Evolutionary conservation across 1,284 basidiomycete species (phyloP), one percentile per base, ranked within the genome.

Genomic region (Sanghuangporus sanghuang): DNA sequence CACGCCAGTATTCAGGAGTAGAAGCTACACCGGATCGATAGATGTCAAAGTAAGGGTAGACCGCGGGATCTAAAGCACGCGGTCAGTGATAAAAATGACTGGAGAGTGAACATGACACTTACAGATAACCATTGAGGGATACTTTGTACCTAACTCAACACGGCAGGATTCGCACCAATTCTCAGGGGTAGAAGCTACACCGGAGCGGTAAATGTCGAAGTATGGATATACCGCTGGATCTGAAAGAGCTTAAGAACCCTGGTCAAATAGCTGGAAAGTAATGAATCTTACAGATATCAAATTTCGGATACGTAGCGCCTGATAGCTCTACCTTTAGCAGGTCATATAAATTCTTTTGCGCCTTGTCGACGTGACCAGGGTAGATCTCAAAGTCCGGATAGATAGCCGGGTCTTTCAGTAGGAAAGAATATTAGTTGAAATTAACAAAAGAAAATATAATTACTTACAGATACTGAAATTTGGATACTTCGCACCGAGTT

Each of bases 41-140:
- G 42, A 76, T 69, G 55, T 71, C 66, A 14, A 73, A 59, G 44
- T 64, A 57, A 18, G 73, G 73, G 62, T 74, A 75, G 9, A 61
- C 57, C 6, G 66, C 42, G 36, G 64, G 65, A 38, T 61, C 62
- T 58, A 49, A n/a, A 52, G 7, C 18, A 32, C 21, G 9, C 12
- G 21, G 23, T 52, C 21, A 52, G 49, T 35, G 9, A 52, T 7
- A 27, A 27, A n/a, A 27, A 23, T 12, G 8, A 52, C 27, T 14
- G 5, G 8, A 52, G n/a, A 27, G 7, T 9, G 18, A 56, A 57
- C 16, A 32, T 46, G 42, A 49, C 23, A 59, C 64, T 54, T 54
- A 72, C 70, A 73, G 32, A 73, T 67, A 48, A 71, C 66, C 55
- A 71, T 69, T 57, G 55, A 67, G 48, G 70, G 71, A 67, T 70